phyloP scores from a whole-genome alignment of 768 basidiomycete species.

The Ramaria rubella region DNA sequence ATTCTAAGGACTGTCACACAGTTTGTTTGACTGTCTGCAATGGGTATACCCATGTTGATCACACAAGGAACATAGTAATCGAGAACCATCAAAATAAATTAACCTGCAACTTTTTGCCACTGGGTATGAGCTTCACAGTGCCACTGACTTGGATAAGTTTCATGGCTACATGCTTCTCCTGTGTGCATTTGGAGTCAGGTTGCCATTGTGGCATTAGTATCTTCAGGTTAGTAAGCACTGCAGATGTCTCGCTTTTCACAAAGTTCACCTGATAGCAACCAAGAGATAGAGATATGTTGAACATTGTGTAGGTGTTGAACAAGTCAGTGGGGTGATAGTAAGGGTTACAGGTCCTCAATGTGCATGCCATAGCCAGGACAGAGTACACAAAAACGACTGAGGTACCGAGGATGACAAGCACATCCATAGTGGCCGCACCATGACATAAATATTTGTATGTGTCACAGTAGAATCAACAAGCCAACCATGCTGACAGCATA shows the following conservation, averaged over 20 bases:
- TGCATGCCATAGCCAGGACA: conserved; percentile 56
- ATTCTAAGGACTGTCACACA: conserved; percentile 65
- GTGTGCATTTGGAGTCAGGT: conserved; percentile 72
- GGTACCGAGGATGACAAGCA: conserved; percentile 92
- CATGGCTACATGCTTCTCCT: conserved; percentile 87
- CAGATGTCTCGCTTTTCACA: conserved; percentile 95
- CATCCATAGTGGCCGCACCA: conserved; percentile 92
- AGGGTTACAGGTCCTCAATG: conserved; percentile 55
- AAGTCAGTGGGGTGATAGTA: conserved; percentile 80
- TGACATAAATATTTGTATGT: conserved; percentile 91
- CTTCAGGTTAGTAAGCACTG: conserved; percentile 95
- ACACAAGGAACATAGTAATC: conserved; percentile 69
- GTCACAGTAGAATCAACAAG: conserved; percentile 76
- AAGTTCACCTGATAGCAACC: conserved; percentile 94
- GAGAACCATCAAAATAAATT: conserved; percentile 94
- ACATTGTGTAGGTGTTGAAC: conserved; percentile 98
- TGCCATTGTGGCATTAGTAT: conserved; percentile 92
- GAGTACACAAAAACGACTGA: conserved; percentile 94
- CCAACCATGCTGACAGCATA: conserved; percentile 79
- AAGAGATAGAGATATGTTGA: conserved; percentile 93
- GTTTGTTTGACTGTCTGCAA: conserved; percentile 55
- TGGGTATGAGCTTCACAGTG: conserved; percentile 87
- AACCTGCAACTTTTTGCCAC: conserved; percentile 92
- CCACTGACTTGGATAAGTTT: conserved; percentile 95
- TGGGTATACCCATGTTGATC: conserved; percentile 48